phyloP scores from a whole-genome alignment of 176 grass and related monocot genomes.

The Aegilops tauschii region DNA sequence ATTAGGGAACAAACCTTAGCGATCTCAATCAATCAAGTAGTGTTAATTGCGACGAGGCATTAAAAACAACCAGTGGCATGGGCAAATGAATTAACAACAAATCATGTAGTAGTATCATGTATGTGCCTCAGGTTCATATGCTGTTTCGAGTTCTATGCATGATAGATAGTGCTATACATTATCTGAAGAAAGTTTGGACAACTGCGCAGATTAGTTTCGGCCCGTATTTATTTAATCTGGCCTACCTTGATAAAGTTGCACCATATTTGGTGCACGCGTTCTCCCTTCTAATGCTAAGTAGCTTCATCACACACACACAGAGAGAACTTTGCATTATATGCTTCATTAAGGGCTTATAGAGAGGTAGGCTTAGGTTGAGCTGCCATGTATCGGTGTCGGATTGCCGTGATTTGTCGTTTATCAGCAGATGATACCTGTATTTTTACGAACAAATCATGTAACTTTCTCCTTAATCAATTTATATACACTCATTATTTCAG shows the following conservation, averaged over 20 bases:
- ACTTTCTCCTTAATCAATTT: not conserved
- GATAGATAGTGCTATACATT: not conserved
- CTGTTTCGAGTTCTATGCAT: not conserved
- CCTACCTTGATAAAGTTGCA: not conserved
- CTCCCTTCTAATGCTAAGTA: not conserved
- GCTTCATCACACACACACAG: not conserved
- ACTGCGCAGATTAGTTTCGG: not conserved
- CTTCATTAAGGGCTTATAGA: not conserved
- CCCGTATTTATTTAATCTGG: not conserved
- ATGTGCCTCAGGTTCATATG: not conserved
- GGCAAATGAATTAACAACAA: not conserved
- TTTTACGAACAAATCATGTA: too few species aligned
- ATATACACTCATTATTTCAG: not conserved
- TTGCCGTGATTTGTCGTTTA: not conserved
- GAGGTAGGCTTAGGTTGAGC: not conserved
- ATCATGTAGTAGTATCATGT: not conserved
- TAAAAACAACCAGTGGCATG: not conserved
- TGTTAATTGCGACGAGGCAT: not conserved
- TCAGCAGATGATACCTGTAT: too few species aligned
- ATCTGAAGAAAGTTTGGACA: not conserved
- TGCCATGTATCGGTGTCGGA: not conserved
- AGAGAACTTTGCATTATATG: not conserved
- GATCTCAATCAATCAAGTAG: slow-evolving; percentile 14
- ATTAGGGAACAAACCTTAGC: slow-evolving; percentile 12
- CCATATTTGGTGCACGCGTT: not conserved